phyloP scores from a whole-genome alignment of 2,329 filamentous ascomycete species.

The Ophiosphaerella korrae region DNA sequence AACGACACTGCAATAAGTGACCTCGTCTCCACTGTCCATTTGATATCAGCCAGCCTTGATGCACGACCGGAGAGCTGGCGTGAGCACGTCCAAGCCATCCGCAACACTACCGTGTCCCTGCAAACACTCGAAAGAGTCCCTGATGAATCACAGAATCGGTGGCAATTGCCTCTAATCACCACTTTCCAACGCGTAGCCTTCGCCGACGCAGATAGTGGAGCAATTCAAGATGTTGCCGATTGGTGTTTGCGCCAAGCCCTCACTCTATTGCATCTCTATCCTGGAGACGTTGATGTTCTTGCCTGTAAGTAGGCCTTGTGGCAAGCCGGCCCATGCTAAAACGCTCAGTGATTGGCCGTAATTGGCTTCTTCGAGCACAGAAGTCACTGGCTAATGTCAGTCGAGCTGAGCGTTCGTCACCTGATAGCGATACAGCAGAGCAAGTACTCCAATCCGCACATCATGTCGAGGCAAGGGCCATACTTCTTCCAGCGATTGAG shows the following conservation, averaged over 20 bases:
- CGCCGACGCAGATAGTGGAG: constrained; percentile 54
- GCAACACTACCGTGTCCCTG: constrained; percentile 21
- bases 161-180: constrained; percentile 42
- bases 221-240: constrained; percentile 53
- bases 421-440: constrained; percentile 37
- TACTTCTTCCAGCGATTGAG: constrained; percentile 58
- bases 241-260: constrained; percentile 59
- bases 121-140: constrained; percentile 23
- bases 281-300: constrained; percentile 51
- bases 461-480: constrained; percentile 59
- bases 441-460: constrained; percentile 44
- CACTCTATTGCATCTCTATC: constrained; percentile 51
- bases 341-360: constrained; percentile 54
- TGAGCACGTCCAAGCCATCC: constrained; percentile 26
- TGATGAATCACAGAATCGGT: constrained; percentile 17
- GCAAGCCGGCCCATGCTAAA: background rate
- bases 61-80: constrained; percentile 38
- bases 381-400: constrained; percentile 56
- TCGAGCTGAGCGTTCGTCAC: constrained; percentile 49
- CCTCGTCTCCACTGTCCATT: constrained; percentile 32
- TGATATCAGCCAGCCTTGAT: constrained; percentile 43
- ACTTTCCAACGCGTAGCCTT: constrained; percentile 58
- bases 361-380: constrained; percentile 60
- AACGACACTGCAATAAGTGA: constrained; percentile 15
- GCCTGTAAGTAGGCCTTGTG: constrained; percentile 40